A percentile compares a stretch with the other conserved stretches of the same genome.
These are phyloP conservation scores for Fabrea salina DNA, from an alignment of 169 alveolate species.

Conservation along the genomic window DNA sequence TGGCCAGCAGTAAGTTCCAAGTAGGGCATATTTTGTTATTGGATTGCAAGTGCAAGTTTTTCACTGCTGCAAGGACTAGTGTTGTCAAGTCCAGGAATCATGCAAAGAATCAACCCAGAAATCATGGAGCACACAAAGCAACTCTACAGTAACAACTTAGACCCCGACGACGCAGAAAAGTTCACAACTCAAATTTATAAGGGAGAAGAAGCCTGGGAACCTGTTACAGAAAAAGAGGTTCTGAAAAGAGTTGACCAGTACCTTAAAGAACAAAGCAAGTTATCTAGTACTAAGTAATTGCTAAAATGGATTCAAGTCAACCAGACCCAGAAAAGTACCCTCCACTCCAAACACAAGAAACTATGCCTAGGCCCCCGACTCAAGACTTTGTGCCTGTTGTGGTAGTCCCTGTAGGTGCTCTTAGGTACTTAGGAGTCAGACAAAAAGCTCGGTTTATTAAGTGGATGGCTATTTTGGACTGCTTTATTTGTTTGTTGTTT, in stretches of 20 bases:
- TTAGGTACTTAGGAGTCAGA: too few relatives aligned
- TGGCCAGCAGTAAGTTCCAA: conserved; percentile 31
- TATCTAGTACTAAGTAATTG: not conserved
- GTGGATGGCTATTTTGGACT: not conserved
- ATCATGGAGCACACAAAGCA: not conserved
- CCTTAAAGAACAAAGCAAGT: not conserved
- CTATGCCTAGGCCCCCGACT: too few relatives aligned
- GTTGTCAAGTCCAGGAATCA: not conserved
- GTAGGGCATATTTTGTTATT: conserved; percentile 37
- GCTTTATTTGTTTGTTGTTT: not conserved
- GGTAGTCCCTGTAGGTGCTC: too few relatives aligned
- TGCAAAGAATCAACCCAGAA: not conserved
- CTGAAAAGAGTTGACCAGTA: not conserved
- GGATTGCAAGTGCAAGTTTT: conserved; percentile 2
- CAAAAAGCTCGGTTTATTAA: not conserved
- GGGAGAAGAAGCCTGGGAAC: not conserved
- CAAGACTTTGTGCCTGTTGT: too few relatives aligned
- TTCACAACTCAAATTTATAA: not conserved
- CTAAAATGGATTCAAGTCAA: too few relatives aligned
- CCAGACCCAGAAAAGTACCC: too few relatives aligned
- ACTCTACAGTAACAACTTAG: not conserved
- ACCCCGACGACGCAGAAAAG: conserved; percentile 7
- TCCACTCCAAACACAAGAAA: too few relatives aligned
- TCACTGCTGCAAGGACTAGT: not conserved
- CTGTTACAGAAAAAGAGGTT: not conserved